Base-by-base conservation (phyloP, 2,329 filamentous ascomycete genomes). In the Diaporthe aspalathi region DNA sequence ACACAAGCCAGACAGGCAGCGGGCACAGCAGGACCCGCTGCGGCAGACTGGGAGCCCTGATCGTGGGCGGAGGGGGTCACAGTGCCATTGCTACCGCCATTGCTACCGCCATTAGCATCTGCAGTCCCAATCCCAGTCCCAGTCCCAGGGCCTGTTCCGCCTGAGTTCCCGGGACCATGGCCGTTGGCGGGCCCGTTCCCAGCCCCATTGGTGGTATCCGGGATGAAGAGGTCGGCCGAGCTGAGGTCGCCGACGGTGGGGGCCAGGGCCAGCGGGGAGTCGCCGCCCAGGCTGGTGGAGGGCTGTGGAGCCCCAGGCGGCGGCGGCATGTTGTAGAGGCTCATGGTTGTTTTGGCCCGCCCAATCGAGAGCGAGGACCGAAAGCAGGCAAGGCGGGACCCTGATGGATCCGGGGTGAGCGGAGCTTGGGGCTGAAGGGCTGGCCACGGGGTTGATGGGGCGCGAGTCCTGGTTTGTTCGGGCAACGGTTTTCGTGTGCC, bases 1-100 rank as follows among this genome's bases (percentile, higher is more conserved):
- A 89, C 87, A 79, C 87, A 89, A 70, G 84, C 84, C 56, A 89
- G 80, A 76, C 87, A 89, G 29, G 87, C 87, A 38, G 87, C 86
- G 60, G 86, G 83, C 69, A 86, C 80, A 38, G 82, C 79, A 72
- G 80, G 75, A 65, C 47, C 53, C 29, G 50, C 49, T 16, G 56
- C 56, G n/a, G 38, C n/a, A 57, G 67, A 29, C 47, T 69, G 63
- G 17, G 70, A 72, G 16, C 27, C 49, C 35, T 63, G 47, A 53
- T 72, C 70, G 45, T 65, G 47, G 12, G 66, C 43, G 27, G 38
- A 62, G n/a, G 43, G 70, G 57, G 73, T 29, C 20, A 50, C 43
- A 22, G 45, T 65, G 43, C 29, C 60, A 50, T 63, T 63, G 17
- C 17, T 24, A n/a, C 7, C 16, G n/a, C 53, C 40, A 17, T n/a